phyloP scores from a whole-genome alignment of 805 yeast species.

The Zygotorulaspora danielsina region DNA sequence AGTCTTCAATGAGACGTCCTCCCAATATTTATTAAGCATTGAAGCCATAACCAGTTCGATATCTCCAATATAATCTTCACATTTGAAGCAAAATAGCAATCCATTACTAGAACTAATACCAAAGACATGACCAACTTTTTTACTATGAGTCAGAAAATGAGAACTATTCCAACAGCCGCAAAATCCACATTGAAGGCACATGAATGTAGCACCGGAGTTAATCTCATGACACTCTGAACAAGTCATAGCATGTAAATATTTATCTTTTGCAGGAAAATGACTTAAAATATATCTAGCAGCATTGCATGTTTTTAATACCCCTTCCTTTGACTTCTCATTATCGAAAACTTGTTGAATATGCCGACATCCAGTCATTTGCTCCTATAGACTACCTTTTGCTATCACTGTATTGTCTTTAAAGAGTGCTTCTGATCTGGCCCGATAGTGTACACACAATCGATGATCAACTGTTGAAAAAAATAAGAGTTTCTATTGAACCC shows the following conservation, averaged over 20 bases:
- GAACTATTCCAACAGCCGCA: slow-evolving; percentile 59
- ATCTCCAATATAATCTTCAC: slow-evolving; percentile 68
- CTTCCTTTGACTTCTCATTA: slow-evolving; percentile 31
- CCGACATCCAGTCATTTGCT: slow-evolving; percentile 31
- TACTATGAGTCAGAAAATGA: slow-evolving; percentile 48
- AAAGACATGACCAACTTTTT: slow-evolving; percentile 47
- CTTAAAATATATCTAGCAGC: slow-evolving; percentile 26
- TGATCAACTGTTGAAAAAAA: no score
- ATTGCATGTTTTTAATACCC: slow-evolving; percentile 27
- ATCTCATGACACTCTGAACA: slow-evolving; percentile 32
- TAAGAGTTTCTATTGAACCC: no score
- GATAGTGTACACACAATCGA: no score
- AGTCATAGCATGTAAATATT: slow-evolving; percentile 22
- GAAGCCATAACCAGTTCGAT: slow-evolving; percentile 38
- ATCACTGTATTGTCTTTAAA: neutral
- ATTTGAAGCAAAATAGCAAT: slow-evolving; percentile 70
- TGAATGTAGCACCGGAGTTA: slow-evolving; percentile 39
- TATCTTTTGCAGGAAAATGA: slow-evolving; percentile 21
- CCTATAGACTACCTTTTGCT: neutral
- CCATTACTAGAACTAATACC: slow-evolving; percentile 69
- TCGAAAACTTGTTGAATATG: slow-evolving; percentile 33
- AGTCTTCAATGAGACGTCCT: slow-evolving; percentile 22
- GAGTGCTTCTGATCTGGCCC: no score
- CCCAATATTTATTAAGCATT: slow-evolving; percentile 28
- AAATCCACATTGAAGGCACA: slow-evolving; percentile 76